Percentiles rank a stretch among this genome's conserved stretches.
phyloP scores from a whole-genome alignment of 768 basidiomycete species.

The Chalciporus pseudorubinellus region DNA sequence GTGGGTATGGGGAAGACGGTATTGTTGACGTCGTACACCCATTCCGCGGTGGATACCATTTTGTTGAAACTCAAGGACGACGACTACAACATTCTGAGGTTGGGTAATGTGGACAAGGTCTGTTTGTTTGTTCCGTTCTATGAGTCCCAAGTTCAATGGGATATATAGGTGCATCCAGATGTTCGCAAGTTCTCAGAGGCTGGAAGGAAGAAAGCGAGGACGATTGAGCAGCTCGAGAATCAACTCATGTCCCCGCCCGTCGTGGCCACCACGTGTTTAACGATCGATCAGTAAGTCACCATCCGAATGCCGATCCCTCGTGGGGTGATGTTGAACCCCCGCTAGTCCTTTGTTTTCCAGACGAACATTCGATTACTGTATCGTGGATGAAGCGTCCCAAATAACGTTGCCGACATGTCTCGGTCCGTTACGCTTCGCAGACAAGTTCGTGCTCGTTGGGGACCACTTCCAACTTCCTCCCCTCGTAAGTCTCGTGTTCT shows the following conservation, averaged over 20 bases:
- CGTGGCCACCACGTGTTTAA: conserved; percentile 93
- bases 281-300: conserved; percentile 90
- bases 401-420: too few species aligned
- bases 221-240: conserved; percentile 79
- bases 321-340: conserved; percentile 9
- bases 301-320: neutral
- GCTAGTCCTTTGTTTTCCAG: too few species aligned
- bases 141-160: conserved; percentile 1
- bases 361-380: conserved; percentile 93
- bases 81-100: conserved; percentile 72
- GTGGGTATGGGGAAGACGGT: conserved; percentile 84
- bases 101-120: conserved; percentile 94
- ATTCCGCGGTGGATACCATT: conserved; percentile 98
- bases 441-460: conserved; percentile 94
- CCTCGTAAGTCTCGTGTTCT: conserved; percentile 49
- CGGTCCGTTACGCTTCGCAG: too few species aligned
- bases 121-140: conserved; percentile 2
- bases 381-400: conserved; percentile 97
- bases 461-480: conserved; percentile 98
- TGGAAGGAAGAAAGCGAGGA: conserved; percentile 51
- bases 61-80: conserved; percentile 71
- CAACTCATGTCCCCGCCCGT: conserved; percentile 87
- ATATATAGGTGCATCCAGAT: conserved; percentile 74
- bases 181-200: conserved; percentile 70
- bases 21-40: conserved; percentile 89